Conservation (phyloP, 2,329 filamentous ascomycete species). For the Sclerotinia glacialis region DNA sequence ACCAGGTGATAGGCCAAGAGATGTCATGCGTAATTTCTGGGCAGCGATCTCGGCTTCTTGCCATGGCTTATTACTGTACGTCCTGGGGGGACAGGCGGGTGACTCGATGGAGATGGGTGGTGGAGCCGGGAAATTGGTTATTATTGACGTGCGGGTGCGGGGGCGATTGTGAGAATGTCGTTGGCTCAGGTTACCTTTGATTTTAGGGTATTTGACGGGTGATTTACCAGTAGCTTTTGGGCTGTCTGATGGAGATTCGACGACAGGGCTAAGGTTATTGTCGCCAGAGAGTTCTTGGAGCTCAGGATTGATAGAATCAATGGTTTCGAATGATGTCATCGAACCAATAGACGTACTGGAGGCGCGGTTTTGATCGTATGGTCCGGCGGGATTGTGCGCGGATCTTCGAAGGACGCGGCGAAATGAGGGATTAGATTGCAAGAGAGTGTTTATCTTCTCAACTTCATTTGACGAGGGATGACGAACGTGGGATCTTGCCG, state of each 20-base stretch:
- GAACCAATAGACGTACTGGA: conserved; percentile 19
- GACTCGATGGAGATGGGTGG: conserved; percentile 29
- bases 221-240: conserved; percentile 22
- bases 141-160: conserved; percentile 13
- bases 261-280: conserved; percentile 36
- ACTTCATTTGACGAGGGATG: conserved; percentile 16
- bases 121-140: conserved; percentile 25
- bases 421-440: conserved; percentile 21
- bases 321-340: conserved; percentile 28
- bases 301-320: conserved; percentile 22
- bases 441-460: conserved; percentile 13
- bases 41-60: conserved; percentile 33
- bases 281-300: conserved; percentile 15
- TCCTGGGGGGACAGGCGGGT: conserved; percentile 1
- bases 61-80: conserved; percentile 28
- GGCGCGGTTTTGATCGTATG: conserved; percentile 31
- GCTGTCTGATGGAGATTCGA: conserved; percentile 35
- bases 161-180: conserved; percentile 22
- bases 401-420: conserved; percentile 16
- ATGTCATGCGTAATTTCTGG: conserved; percentile 22
- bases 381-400: conserved; percentile 29
- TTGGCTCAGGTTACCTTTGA: conserved; percentile 20
- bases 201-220: conserved; percentile 36
- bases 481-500: background rate
- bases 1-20: conserved; percentile 17